Evolutionary conservation across 2,329 filamentous ascomycete species (phyloP).

Genomic region (Aspergillus arachidicola): DNA sequence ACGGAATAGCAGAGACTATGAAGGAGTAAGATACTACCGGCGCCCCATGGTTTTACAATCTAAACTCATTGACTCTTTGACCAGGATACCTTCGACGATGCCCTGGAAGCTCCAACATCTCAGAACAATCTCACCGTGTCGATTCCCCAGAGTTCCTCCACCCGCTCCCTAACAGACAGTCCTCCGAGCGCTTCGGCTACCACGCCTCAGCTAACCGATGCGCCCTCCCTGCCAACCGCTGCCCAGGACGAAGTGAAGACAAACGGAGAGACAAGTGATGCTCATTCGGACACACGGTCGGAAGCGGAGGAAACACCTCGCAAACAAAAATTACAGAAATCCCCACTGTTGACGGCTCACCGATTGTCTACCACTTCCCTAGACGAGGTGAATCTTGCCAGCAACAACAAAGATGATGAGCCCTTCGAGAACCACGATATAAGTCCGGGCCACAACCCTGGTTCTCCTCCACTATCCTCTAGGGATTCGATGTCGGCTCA

Average conservation of each 20-base stretch:
- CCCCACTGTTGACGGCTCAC: slow-evolving; percentile 56
- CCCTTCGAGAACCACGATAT: slow-evolving; percentile 29
- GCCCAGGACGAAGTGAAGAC: slow-evolving; percentile 27
- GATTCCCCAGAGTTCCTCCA: slow-evolving; percentile 49
- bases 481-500: slow-evolving; percentile 36
- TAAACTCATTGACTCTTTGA: slow-evolving; percentile 9
- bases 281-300: slow-evolving; percentile 29
- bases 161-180: slow-evolving; percentile 62
- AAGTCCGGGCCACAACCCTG: slow-evolving; percentile 28
- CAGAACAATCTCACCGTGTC: slow-evolving; percentile 32
- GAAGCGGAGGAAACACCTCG: slow-evolving; percentile 37
- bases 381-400: slow-evolving; percentile 66
- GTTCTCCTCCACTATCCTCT: slow-evolving; percentile 32
- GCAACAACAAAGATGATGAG: slow-evolving; percentile 58
- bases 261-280: slow-evolving; percentile 27
- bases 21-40: slow-evolving; percentile 38
- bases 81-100: slow-evolving; percentile 83
- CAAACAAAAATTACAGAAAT: slow-evolving; percentile 48
- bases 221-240: slow-evolving; percentile 31
- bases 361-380: slow-evolving; percentile 60
- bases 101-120: slow-evolving; percentile 51
- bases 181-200: slow-evolving; percentile 42
- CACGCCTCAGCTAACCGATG: slow-evolving; percentile 41
- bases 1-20: slow-evolving; percentile 45
- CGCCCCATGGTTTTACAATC: neutral